These are phyloP conservation scores for Primulina eburnea DNA, from an alignment of 257 asterid genomes.

Conservation along the genomic window DNA sequence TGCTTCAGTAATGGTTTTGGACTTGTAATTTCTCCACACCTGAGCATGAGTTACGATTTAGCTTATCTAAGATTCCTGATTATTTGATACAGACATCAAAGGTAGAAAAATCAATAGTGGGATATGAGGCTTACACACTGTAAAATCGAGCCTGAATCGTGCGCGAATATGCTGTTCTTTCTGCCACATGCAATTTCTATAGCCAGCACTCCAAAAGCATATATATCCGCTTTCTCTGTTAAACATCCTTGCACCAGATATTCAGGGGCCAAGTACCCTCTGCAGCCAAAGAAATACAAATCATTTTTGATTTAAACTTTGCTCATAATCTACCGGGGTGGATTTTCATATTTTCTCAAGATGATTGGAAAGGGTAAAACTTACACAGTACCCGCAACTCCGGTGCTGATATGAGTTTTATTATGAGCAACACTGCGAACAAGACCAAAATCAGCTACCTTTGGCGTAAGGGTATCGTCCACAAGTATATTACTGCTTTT, in stretches of 20 bases:
- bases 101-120: background rate
- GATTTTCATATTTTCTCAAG: background rate
- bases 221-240: conserved; percentile 94
- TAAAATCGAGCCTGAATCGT: conserved; percentile 64
- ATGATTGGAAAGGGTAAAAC: conserved; percentile 11
- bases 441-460: conserved; percentile 89
- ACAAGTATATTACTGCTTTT: conserved; percentile 86
- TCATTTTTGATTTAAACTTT: background rate
- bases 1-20: conserved; percentile 45
- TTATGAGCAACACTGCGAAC: conserved; percentile 76
- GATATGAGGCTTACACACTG: conserved; percentile 50
- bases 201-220: conserved; percentile 79
- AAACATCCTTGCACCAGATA: conserved; percentile 86
- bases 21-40: conserved; percentile 72
- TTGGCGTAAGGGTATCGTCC: conserved; percentile 60
- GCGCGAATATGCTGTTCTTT: conserved; percentile 60
- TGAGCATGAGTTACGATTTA: conserved; percentile 18
- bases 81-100: background rate
- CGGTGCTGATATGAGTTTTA: conserved; percentile 88
- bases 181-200: conserved; percentile 73
- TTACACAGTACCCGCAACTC: conserved; percentile 95
- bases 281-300: conserved; percentile 26
- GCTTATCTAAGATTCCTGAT: background rate
- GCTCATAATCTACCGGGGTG: background rate
- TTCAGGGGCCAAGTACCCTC: conserved; percentile 98